These are phyloP conservation scores for Obba rivulosa DNA, from an alignment of 768 basidiomycete genomes.

Conservation along the genomic window DNA sequence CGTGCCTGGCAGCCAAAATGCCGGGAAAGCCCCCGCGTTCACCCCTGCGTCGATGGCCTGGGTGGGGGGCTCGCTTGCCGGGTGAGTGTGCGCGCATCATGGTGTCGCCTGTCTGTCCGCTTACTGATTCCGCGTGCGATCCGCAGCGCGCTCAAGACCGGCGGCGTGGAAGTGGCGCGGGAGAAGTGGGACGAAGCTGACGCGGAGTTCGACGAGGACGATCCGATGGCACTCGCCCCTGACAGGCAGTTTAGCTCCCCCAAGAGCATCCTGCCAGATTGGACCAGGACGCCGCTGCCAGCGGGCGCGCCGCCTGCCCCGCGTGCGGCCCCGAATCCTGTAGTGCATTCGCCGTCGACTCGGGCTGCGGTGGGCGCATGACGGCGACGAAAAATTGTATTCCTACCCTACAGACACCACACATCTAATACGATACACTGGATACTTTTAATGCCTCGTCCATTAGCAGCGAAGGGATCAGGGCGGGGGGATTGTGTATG, in stretches of 20 bases:
- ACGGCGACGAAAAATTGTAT: neutral
- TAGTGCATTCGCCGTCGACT: slow-evolving; percentile 8
- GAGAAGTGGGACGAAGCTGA: slow-evolving; percentile 85
- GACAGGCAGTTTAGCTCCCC: slow-evolving; percentile 22
- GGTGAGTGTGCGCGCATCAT: slow-evolving; percentile 43
- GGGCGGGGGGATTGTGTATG: neutral
- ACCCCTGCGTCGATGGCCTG: slow-evolving; percentile 76
- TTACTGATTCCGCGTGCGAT: neutral
- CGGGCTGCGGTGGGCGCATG: slow-evolving; percentile 31
- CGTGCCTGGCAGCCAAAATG: slow-evolving; percentile 51
- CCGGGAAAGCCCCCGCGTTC: slow-evolving; percentile 87
- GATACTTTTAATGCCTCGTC: too few species aligned
- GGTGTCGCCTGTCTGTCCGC: neutral
- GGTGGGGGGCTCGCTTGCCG: slow-evolving; percentile 92
- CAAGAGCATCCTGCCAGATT: slow-evolving; percentile 65
- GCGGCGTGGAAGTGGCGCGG: slow-evolving; percentile 73
- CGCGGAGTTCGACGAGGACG: slow-evolving; percentile 31
- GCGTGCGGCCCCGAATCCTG: slow-evolving; percentile 1
- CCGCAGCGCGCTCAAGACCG: slow-evolving; percentile 75
- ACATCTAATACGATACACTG: neutral
- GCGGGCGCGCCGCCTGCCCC: slow-evolving; percentile 57
- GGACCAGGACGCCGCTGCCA: slow-evolving; percentile 65
- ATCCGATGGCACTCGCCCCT: slow-evolving; percentile 26
- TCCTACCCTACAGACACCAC: neutral
- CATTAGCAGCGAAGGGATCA: neutral